phyloP scores from a whole-genome alignment of 1,284 basidiomycete species.

The Boletus sp. region DNA sequence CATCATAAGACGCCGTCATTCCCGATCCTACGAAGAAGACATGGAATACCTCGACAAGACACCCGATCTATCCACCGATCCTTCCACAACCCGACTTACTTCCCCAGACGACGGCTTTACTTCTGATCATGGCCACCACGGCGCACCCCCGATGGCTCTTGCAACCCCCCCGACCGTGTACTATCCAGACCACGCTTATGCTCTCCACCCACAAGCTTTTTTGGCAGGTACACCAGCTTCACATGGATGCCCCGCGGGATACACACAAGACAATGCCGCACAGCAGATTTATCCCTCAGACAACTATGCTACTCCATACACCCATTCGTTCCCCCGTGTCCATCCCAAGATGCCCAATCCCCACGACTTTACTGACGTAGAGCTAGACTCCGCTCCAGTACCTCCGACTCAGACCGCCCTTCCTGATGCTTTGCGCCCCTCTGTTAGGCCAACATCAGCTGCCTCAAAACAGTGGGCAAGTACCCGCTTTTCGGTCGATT shows the following conservation, averaged over 20 bases:
- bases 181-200: conserved; percentile 27
- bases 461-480: conserved; percentile 10
- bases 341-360: conserved; percentile 17
- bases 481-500: conserved; percentile 28
- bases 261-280: conserved; percentile 14
- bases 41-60: conserved; percentile 30
- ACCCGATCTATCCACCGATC: conserved; percentile 9
- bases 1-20: conserved; percentile 24
- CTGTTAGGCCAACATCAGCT: conserved; percentile 4
- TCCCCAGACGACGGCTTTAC: conserved; percentile 17
- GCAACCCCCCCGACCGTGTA: conserved; percentile 20
- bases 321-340: conserved; percentile 4
- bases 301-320: conserved; percentile 18
- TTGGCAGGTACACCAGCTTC: neutral
- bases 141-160: conserved; percentile 18
- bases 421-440: conserved; percentile 19
- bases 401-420: conserved; percentile 1
- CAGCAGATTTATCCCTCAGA: conserved; percentile 24
- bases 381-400: conserved; percentile 9
- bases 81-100: conserved; percentile 9
- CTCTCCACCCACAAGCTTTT: conserved; percentile 17
- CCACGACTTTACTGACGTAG: conserved; percentile 5
- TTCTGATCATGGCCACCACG: conserved; percentile 26
- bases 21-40: conserved; percentile 27
- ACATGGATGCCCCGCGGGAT: neutral